These are phyloP conservation scores for Mallotus japonicus DNA, from an alignment of 441 rosid species.

Conservation along the genomic window DNA sequence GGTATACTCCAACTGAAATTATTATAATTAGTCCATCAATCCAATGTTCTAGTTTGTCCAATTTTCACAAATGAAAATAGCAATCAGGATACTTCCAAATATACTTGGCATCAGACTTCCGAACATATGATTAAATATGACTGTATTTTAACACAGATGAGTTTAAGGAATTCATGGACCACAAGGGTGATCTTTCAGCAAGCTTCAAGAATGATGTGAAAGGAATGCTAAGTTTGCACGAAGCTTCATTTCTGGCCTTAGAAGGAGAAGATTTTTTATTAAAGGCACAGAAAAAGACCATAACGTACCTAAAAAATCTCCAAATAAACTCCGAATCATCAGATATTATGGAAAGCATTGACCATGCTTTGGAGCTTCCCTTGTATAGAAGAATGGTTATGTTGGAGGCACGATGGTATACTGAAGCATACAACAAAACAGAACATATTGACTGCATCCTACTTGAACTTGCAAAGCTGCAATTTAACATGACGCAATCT, in stretches of 20 bases:
- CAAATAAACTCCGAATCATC: neutral
- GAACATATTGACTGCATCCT: conserved; percentile 10
- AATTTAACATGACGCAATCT: conserved; percentile 42
- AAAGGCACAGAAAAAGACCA: conserved; percentile 4
- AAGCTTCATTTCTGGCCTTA: conserved; percentile 3
- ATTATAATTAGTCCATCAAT: no score
- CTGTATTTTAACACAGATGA: neutral
- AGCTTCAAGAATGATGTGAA: neutral
- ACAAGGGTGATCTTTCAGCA: neutral
- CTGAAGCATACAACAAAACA: conserved; percentile 27
- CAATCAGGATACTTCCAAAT: no score
- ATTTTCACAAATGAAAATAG: no score
- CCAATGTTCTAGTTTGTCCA: no score
- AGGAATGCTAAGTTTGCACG: conserved; percentile 8
- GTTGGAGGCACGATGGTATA: conserved; percentile 37
- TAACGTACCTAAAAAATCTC: neutral
- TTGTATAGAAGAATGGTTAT: conserved; percentile 27
- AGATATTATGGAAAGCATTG: conserved; percentile 8
- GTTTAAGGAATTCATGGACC: conserved; percentile 6
- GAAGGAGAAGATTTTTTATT: conserved; percentile 1
- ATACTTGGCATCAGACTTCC: no score
- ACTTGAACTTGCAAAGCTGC: conserved; percentile 38
- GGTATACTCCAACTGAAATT: no score
- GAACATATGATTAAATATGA: no score
- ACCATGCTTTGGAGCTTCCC: conserved; percentile 40